Evolutionary conservation across 768 basidiomycete species (phyloP).

Genomic region (Boletus subcaerulescens): DNA sequence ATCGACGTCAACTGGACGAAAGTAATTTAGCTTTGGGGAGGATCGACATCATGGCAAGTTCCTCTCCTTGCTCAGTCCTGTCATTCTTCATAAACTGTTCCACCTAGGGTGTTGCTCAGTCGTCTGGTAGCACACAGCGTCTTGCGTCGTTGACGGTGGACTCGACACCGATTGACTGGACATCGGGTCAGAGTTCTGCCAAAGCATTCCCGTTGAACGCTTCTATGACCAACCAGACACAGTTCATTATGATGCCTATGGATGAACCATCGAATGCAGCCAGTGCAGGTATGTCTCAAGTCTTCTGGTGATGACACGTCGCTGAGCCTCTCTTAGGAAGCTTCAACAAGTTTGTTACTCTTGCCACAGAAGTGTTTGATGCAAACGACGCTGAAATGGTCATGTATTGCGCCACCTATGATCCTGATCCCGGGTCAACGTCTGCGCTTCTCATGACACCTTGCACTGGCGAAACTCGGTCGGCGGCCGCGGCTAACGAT

Average conservation of each 20-base stretch:
- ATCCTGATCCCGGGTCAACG: conserved; percentile 46
- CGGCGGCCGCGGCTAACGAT: background rate
- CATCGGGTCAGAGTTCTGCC: conserved; percentile 25
- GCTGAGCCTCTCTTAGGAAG: conserved; percentile 11
- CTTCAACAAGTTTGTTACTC: conserved; percentile 34
- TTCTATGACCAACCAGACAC: conserved; percentile 45
- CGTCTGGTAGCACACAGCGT: conserved; percentile 4
- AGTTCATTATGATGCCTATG: conserved; percentile 38
- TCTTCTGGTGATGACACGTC: background rate
- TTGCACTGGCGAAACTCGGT: conserved; percentile 40
- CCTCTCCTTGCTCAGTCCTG: background rate
- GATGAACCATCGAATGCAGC: conserved; percentile 1
- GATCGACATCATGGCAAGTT: conserved; percentile 49
- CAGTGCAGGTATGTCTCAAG: conserved; percentile 9
- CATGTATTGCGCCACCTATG: conserved; percentile 60
- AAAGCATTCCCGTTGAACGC: conserved; percentile 45
- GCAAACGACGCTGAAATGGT: conserved; percentile 33
- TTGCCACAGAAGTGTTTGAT: conserved; percentile 46
- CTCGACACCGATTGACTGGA: conserved; percentile 25
- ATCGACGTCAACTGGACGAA: conserved; percentile 13
- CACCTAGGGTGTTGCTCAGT: conserved; percentile 6
- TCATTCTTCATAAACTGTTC: background rate
- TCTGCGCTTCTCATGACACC: conserved; percentile 49
- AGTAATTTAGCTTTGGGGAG: conserved; percentile 36
- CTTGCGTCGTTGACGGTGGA: conserved; percentile 25